Base-by-base conservation (phyloP, 306 rosid genomes). In the Spatholobus suberectus region DNA sequence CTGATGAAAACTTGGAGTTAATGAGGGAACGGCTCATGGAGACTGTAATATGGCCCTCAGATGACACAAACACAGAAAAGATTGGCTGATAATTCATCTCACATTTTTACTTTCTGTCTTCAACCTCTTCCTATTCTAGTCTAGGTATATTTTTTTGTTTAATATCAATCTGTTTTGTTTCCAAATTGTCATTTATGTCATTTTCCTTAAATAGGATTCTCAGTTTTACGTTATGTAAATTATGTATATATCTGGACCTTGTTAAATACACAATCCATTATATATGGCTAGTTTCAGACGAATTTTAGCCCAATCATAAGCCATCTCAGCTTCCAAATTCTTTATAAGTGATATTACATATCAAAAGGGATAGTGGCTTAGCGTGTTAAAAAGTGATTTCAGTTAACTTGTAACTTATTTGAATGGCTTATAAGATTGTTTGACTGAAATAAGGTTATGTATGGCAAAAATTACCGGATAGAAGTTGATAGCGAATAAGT, bases 31-130 rank as follows among this genome's bases (percentile, higher is more conserved):
- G 98, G 79, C 96, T 96, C 44, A 87, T 88, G 44, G 94, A 96
- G 85, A 96, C 99, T 21, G 98, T 96, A 67, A 94, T 92, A 89
- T 96, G 99, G 99, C 99, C 99, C 4, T 92, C 98, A 3, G 99
- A 96, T 82, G 99, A 96, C 90, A 57, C 94, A n/a, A 91, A 92
- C 92, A 88, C 95, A 21, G 97, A 93, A 87, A 93, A 84, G 85
- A 89, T 94, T 35, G 98, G 98, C 57, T 96, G 78, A 90, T 21
- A 34, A 70, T 59, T 82, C 70, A 62, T 78, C 23, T 8, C 26
- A 27, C 17, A 0, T 63, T 87, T 75, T 74, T 69, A 51, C 49
- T 63, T 85, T 73, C 21, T 34, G 54, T 82, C 29, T 62, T 41
- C 14, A 62, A 35, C 67, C 43, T 76, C 61, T 87, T 87, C 70